A percentile compares a stretch with the other conserved stretches of the same genome.
Conservation (phyloP, 345 rosid species). For the Mallotus nudiflorus region DNA sequence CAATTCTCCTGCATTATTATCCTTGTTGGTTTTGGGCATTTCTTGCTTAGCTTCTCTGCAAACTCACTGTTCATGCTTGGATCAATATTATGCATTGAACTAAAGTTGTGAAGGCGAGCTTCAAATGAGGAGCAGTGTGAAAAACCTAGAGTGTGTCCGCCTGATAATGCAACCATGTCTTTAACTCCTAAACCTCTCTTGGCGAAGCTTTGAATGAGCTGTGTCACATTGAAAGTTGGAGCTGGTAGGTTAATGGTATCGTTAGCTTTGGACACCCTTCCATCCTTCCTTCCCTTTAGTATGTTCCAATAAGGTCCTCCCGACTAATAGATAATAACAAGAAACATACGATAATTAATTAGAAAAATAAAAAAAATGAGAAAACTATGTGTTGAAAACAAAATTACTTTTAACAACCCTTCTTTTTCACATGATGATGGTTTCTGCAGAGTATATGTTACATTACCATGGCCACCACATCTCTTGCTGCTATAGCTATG, state of each 20-base stretch:
- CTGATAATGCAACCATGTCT: constrained; percentile 82
- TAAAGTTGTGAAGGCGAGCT: constrained; percentile 60
- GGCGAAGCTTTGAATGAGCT: constrained; percentile 69
- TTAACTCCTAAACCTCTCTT: constrained; percentile 60
- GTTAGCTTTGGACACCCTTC: constrained; percentile 58
- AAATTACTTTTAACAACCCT: background rate
- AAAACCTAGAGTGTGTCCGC: constrained; percentile 77
- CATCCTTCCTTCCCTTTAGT: constrained; percentile 79
- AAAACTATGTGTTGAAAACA: background rate
- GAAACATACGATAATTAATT: background rate
- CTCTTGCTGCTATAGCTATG: constrained; percentile 76
- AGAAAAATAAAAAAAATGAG: background rate
- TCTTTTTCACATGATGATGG: background rate
- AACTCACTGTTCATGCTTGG: constrained; percentile 56
- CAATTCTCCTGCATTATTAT: constrained; percentile 58
- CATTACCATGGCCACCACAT: constrained; percentile 62
- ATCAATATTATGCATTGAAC: constrained; percentile 53
- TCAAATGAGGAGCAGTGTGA: constrained; percentile 85
- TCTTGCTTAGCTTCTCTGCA: constrained; percentile 41
- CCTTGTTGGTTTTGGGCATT: constrained; percentile 49
- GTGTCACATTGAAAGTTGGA: constrained; percentile 65
- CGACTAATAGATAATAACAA: constrained; percentile 33
- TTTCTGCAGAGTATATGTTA: background rate
- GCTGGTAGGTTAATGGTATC: constrained; percentile 69
- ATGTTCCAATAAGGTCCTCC: constrained; percentile 78